A percentile compares a stretch with the other conserved stretches of the same genome.
Evolutionary conservation across 441 rosid species (phyloP).

Genomic region (Omphalea diandra): DNA sequence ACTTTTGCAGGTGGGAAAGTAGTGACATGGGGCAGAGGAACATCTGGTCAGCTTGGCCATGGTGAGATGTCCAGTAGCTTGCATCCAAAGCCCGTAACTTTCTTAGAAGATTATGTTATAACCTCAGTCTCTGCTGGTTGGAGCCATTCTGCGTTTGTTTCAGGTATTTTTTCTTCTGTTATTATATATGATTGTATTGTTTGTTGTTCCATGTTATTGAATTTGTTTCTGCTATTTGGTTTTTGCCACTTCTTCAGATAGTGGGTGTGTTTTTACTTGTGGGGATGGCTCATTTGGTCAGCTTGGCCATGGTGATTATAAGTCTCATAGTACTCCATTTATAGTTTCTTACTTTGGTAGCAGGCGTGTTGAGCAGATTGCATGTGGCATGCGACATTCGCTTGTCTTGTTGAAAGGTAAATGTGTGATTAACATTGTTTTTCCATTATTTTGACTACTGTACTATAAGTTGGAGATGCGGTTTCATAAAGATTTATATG

Average conservation of each 20-base stretch:
- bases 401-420: conserved; percentile 77
- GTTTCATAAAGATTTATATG: background rate
- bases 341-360: conserved; percentile 55
- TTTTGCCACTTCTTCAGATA: conserved; percentile 31
- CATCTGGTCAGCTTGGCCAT: conserved; percentile 86
- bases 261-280: conserved; percentile 62
- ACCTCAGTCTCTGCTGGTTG: conserved; percentile 80
- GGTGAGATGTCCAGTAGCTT: conserved; percentile 45
- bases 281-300: conserved; percentile 93
- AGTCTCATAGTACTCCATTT: conserved; percentile 47
- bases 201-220: background rate
- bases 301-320: conserved; percentile 79
- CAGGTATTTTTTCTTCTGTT: conserved; percentile 54
- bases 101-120: conserved; percentile 38
- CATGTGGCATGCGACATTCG: conserved; percentile 93
- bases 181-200: background rate
- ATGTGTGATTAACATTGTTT: conserved; percentile 14
- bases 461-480: background rate
- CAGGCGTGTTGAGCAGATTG: conserved; percentile 54
- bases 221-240: background rate
- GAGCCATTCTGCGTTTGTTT: conserved; percentile 79
- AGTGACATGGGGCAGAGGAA: conserved; percentile 89
- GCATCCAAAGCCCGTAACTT: conserved; percentile 44
- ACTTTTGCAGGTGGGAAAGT: conserved; percentile 59
- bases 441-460: background rate